phyloP scores from a whole-genome alignment of 2,329 filamentous ascomycete species.

The Claviceps arundinis region DNA sequence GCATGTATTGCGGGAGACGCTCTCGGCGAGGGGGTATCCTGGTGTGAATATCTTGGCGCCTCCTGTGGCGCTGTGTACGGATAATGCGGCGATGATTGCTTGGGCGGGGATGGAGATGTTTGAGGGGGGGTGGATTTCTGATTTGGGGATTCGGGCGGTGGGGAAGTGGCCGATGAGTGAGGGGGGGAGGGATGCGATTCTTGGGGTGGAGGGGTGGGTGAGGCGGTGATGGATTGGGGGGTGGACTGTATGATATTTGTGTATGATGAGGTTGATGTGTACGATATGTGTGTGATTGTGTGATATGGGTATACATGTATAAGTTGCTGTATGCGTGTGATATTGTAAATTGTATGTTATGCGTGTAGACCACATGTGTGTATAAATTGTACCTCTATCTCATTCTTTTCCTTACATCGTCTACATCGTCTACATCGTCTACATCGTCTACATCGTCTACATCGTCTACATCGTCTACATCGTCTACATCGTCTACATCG shows the following conservation, averaged over 20 bases:
- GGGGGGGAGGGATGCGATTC: slow-evolving; percentile 38
- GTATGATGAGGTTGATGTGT: not conserved
- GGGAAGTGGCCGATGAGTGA: slow-evolving; percentile 66
- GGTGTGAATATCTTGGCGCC: slow-evolving; percentile 56
- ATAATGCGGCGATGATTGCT: slow-evolving; percentile 96
- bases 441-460: too few species aligned
- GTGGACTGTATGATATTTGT: not conserved
- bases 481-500: too few species aligned
- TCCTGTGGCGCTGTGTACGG: slow-evolving; percentile 68
- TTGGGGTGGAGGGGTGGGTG: slow-evolving; percentile 43
- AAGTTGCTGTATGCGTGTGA: too few species aligned
- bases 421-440: too few species aligned
- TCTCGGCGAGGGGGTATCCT: slow-evolving; percentile 54
- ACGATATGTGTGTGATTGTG: too few species aligned
- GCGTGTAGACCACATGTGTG: too few species aligned
- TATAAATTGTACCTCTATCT: too few species aligned
- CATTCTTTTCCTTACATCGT: too few species aligned
- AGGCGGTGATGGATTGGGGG: slow-evolving; percentile 8
- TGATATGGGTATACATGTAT: too few species aligned
- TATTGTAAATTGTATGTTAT: too few species aligned
- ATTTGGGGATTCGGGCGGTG: slow-evolving; percentile 44
- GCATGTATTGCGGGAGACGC: slow-evolving; percentile 41
- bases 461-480: too few species aligned
- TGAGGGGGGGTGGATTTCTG: slow-evolving; percentile 56
- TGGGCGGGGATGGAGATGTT: slow-evolving; percentile 94